phyloP scores from a whole-genome alignment of 495 filamentous ascomycete species.

The Aspergillus incahuasiensis region DNA sequence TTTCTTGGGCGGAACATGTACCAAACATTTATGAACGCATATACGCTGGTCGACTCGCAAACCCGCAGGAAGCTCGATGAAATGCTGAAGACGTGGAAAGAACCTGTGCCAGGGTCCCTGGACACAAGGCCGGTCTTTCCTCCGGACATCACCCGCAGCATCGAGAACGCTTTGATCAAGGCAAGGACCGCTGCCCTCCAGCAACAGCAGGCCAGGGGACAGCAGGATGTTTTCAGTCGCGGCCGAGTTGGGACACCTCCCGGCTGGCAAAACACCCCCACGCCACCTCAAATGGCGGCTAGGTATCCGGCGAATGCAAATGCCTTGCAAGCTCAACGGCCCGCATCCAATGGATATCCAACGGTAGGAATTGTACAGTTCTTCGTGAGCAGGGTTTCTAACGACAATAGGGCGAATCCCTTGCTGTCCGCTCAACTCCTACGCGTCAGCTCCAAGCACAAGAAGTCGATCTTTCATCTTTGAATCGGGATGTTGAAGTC shows the following conservation, averaged over 20 bases:
- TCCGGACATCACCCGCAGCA: slow-evolving; percentile 73
- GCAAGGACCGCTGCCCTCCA: slow-evolving; percentile 71
- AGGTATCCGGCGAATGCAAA: slow-evolving; percentile 29
- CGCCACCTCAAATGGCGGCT: slow-evolving; percentile 55
- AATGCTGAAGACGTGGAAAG: slow-evolving; percentile 98
- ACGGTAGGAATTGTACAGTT: slow-evolving; percentile 26
- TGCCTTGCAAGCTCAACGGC: slow-evolving; percentile 24
- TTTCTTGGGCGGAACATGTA: slow-evolving; percentile 91
- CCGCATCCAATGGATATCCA: slow-evolving; percentile 32
- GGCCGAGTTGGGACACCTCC: slow-evolving; percentile 50
- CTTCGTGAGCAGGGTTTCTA: neutral
- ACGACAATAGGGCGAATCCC: slow-evolving; percentile 20
- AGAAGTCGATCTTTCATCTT: slow-evolving; percentile 53
- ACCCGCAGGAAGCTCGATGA: slow-evolving; percentile 90
- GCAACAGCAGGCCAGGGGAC: slow-evolving; percentile 61
- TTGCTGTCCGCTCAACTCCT: slow-evolving; percentile 25
- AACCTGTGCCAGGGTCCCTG: slow-evolving; percentile 86
- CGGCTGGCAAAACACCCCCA: slow-evolving; percentile 61
- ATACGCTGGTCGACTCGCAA: slow-evolving; percentile 73
- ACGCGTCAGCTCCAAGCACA: slow-evolving; percentile 38
- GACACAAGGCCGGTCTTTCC: slow-evolving; percentile 87
- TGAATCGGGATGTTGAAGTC: slow-evolving; percentile 76
- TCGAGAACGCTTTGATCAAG: slow-evolving; percentile 91
- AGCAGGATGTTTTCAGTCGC: slow-evolving; percentile 59
- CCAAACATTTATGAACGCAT: slow-evolving; percentile 93